Evolutionary conservation across 176 grass and related monocot genomes (phyloP), one percentile per base, ranked within the genome.

Genomic region (Metroxylon sagu): DNA sequence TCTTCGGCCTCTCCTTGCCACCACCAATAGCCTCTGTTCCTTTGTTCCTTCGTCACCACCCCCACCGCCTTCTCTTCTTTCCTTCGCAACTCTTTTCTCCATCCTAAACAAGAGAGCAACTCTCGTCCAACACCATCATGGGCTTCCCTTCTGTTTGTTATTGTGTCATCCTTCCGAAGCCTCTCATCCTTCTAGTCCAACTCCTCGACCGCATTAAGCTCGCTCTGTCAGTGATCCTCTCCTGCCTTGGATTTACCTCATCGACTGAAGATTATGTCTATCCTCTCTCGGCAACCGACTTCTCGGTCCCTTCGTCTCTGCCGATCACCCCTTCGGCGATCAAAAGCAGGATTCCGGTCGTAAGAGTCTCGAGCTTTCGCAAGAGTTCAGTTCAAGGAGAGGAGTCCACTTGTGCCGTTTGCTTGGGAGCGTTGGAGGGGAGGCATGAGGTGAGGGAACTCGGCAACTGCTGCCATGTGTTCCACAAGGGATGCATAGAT

Each of bases 401-500:
- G 57, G 19, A 62, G 2, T 29, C 76, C 18, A 57, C 29, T 1
- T 94, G 89, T 70, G 77, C 74, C 18, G 89, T 94, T 27, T 94
- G 89, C 69, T 76, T 94, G 6, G 89, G 80, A 50, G 70, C 78
- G 73, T 78, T 94, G 53, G 69, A 82, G 56, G 43, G 54, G 29
- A 66, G 71, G 4, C 70, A 94, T 69, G 84, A 82, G 31, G 80
- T 85, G n/a, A 79, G 84, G 0, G 89, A 94, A 75, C 76, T 94
- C 16, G 71, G 80, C 59, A 82, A 79, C 64, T 88, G 84, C 65
- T 76, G 69, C 26, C 89, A 94, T 79, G 81, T 79, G 18, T 94
- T 94, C 78, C 89, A 94, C 53, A 88, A 54, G 61, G 84, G 78
- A 2, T 94, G 89, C 52, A 88, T 94, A 68, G 89, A 94, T 64